phyloP scores from a whole-genome alignment of 2,329 filamentous ascomycete genomes.

The Penicillium sp. region DNA sequence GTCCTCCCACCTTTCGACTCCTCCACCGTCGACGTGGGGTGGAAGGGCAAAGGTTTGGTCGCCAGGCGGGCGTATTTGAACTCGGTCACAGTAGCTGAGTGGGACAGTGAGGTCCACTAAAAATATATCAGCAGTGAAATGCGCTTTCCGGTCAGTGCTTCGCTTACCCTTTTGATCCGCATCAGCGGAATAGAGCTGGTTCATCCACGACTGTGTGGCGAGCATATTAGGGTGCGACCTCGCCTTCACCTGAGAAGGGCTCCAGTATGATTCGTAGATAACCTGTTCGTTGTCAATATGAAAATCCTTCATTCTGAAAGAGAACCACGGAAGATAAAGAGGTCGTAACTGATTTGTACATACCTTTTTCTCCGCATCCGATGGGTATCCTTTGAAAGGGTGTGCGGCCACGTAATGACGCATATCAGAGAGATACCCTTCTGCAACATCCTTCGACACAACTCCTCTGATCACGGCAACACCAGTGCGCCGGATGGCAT shows the following conservation, averaged over 20 bases:
- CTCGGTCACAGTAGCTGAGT: constrained; percentile 67
- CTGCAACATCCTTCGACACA: constrained; percentile 2
- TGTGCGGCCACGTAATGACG: background rate
- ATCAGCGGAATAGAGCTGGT: constrained; percentile 4
- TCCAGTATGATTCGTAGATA: constrained; percentile 20
- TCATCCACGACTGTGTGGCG: constrained; percentile 14
- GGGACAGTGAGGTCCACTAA: constrained; percentile 39
- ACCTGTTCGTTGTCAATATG: constrained; percentile 2
- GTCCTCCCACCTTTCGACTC: constrained; percentile 71
- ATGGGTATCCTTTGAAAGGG: constrained; percentile 3
- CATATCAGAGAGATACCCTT: constrained; percentile 4
- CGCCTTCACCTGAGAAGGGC: constrained; percentile 14
- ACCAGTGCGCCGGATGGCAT: constrained; percentile 9
- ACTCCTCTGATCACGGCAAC: constrained; percentile 16
- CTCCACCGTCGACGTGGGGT: constrained; percentile 72
- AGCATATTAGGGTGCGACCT: constrained; percentile 19
- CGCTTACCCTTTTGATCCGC: constrained; percentile 5
- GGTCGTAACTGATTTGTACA: background rate
- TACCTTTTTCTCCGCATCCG: background rate
- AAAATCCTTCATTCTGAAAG: background rate
- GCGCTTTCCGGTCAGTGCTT: background rate
- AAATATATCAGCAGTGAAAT: background rate
- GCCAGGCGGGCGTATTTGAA: constrained; percentile 70
- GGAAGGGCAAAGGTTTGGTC: constrained; percentile 69
- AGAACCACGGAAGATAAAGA: background rate